Conservation (phyloP, 1,139 yeast species). For the Casaregolazyma suthepensis region DNA sequence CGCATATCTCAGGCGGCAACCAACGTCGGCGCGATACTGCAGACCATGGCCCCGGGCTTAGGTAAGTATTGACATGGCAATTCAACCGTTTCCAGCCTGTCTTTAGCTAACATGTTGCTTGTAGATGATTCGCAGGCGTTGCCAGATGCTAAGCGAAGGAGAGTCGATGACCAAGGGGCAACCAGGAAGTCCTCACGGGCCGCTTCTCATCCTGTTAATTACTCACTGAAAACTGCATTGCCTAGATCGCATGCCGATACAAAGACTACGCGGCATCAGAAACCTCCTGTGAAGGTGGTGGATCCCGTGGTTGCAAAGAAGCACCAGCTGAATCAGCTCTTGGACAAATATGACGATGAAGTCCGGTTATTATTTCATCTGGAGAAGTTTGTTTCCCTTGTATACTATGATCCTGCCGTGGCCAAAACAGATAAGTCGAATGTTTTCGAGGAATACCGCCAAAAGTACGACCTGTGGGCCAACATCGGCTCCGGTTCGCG, state of each 20-base stretch:
- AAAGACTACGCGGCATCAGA: neutral
- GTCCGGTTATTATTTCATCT: constrained; percentile 50
- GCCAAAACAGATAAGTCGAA: constrained; percentile 40
- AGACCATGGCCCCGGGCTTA: neutral
- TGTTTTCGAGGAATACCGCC: constrained; percentile 32
- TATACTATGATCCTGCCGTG: constrained; percentile 53
- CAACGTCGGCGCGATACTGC: neutral
- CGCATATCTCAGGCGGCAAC: neutral
- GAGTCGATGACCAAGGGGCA: constrained; percentile 1
- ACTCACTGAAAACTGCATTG: neutral
- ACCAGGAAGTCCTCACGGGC: constrained; percentile 2
- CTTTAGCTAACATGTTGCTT: neutral
- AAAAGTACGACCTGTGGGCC: constrained; percentile 37
- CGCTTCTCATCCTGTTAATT: constrained; percentile 1
- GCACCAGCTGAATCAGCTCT: constrained; percentile 27
- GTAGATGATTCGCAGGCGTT: neutral
- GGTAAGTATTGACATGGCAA: neutral
- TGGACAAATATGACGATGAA: constrained; percentile 43
- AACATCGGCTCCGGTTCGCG: constrained; percentile 23
- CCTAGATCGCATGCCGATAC: neutral
- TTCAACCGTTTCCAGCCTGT: neutral
- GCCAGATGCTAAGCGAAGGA: constrained; percentile 2
- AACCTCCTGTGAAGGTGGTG: neutral
- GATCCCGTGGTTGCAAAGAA: constrained; percentile 7
- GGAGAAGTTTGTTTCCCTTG: constrained; percentile 54